Percentiles rank a stretch among this genome's conserved stretches.
Conservation (phyloP, 257 asterid genomes). For the Solanum commersonii region DNA sequence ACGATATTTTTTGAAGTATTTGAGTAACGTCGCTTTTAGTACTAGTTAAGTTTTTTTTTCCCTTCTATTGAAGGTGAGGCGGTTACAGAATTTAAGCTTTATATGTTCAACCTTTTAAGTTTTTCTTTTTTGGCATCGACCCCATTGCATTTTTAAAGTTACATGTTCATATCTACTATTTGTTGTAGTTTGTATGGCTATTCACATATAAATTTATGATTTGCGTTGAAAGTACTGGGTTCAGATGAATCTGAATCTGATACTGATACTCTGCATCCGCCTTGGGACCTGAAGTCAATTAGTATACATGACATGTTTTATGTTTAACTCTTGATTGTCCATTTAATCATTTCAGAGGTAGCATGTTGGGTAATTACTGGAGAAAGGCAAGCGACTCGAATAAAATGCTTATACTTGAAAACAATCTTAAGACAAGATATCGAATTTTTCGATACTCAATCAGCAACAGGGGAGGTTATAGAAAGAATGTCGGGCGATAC, state of each 20-base stretch:
- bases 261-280: not conserved
- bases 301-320: not conserved
- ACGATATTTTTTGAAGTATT: not conserved
- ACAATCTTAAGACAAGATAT: constrained; percentile 47
- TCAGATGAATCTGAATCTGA: not conserved
- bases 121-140: not conserved
- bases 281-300: not conserved
- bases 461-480: constrained; percentile 42
- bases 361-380: constrained; percentile 52
- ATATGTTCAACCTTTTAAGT: not conserved
- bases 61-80: not conserved
- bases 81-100: not conserved
- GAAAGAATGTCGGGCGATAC: constrained; percentile 45
- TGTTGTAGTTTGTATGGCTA: not conserved
- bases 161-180: not conserved
- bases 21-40: not conserved
- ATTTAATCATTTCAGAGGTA: constrained; percentile 24
- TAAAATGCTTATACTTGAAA: constrained; percentile 40
- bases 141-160: not conserved
- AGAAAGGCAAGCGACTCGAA: constrained; percentile 45
- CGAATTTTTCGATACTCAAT: constrained; percentile 39
- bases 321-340: not conserved
- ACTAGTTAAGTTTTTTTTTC: not conserved
- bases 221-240: not conserved
- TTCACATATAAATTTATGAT: not conserved